phyloP scores from a whole-genome alignment of 164 flowering plant genomes.

The Magnolia officinalis region DNA sequence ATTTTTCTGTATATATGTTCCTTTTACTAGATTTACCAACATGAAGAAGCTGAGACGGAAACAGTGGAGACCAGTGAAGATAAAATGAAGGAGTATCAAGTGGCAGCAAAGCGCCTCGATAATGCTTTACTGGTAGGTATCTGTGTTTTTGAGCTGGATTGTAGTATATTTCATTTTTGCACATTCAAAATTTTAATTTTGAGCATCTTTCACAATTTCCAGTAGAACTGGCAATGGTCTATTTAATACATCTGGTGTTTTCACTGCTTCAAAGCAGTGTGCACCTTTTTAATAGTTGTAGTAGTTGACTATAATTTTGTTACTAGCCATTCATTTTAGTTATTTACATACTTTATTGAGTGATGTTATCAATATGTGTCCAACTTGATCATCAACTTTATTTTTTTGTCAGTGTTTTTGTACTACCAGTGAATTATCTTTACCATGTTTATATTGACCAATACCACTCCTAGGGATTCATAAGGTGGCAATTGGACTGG shows the following conservation, averaged over 20 bases:
- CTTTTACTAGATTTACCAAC: constrained; percentile 55
- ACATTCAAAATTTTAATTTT: not conserved
- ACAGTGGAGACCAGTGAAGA: constrained; percentile 52
- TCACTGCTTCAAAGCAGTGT: too few species aligned
- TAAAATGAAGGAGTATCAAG: constrained; percentile 64
- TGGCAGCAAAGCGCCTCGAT: constrained; percentile 74
- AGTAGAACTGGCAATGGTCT: not conserved
- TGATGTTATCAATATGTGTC: too few species aligned
- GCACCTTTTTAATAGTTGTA: too few species aligned
- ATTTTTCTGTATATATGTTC: not conserved
- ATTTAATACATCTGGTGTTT: too few species aligned
- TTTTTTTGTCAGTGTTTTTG: not conserved
- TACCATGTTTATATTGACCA: too few species aligned
- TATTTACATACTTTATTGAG: too few species aligned
- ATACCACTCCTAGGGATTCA: too few species aligned
- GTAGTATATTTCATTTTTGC: not conserved
- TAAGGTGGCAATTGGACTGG: too few species aligned
- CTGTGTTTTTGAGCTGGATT: not conserved
- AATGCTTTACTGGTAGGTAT: constrained; percentile 56
- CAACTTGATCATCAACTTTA: too few species aligned
- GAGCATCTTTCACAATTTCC: not conserved
- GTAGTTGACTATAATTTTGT: too few species aligned
- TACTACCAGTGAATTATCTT: not conserved
- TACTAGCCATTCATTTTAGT: too few species aligned
- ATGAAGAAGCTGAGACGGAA: constrained; percentile 63